These are phyloP conservation scores for Coelastrella sp. DNA, from an alignment of 139 green algal genomes.

Conservation along the genomic window DNA sequence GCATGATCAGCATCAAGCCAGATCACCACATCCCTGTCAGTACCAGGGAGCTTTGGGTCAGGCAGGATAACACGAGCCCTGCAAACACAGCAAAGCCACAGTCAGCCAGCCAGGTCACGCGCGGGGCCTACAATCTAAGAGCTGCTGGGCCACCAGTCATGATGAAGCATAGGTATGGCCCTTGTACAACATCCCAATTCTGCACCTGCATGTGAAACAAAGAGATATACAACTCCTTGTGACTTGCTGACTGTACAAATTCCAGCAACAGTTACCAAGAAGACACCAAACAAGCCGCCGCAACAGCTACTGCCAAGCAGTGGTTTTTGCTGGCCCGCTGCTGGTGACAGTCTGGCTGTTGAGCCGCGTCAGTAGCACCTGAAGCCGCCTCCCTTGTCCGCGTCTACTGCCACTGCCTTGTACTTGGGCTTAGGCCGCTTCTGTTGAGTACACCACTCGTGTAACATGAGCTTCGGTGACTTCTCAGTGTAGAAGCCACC, in stretches of 20 bases:
- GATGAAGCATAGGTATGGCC: no score
- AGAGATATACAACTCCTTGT: no score
- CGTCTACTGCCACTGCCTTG: conserved; percentile 38
- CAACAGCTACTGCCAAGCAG: no score
- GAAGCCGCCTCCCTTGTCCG: background rate
- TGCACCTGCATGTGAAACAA: no score
- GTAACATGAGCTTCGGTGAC: conserved; percentile 84
- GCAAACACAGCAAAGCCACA: background rate
- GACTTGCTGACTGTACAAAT: no score
- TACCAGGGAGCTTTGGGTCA: conserved; percentile 66
- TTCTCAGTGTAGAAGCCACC: conserved; percentile 83
- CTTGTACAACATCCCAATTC: no score
- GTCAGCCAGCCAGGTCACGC: background rate
- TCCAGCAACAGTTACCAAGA: no score
- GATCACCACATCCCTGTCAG: conserved; percentile 81
- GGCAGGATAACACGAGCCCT: conserved; percentile 77
- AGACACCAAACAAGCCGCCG: no score
- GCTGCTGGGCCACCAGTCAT: background rate
- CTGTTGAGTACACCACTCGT: conserved; percentile 76
- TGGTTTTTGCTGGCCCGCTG: no score
- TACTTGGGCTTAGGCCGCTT: conserved; percentile 77
- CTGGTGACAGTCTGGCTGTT: background rate
- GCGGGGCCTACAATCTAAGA: background rate
- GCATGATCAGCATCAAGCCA: conserved; percentile 72
- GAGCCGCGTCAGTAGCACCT: background rate